These are phyloP conservation scores for Boletus patriciae DNA, from an alignment of 768 basidiomycete genomes.

Conservation along the genomic window DNA sequence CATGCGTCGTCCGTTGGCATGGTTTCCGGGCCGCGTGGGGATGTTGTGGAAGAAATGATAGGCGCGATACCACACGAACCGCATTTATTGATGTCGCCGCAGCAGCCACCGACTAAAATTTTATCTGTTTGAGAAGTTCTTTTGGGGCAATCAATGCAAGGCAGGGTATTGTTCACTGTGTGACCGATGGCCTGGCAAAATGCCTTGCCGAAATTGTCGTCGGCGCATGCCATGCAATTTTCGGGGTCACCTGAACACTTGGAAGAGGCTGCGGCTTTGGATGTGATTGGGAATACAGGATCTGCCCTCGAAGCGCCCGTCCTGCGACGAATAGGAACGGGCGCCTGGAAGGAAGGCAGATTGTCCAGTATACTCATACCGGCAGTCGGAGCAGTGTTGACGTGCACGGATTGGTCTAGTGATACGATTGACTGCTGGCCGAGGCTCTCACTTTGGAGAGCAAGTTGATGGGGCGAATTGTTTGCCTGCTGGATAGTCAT, in stretches of 20 bases:
- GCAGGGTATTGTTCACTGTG: constrained; percentile 50
- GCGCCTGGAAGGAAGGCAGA: constrained; percentile 75
- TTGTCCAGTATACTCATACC: constrained; percentile 68
- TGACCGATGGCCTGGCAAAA: constrained; percentile 79
- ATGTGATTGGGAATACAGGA: constrained; percentile 55
- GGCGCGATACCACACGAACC: constrained; percentile 36
- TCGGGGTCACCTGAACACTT: constrained; percentile 84
- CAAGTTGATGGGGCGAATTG: constrained; percentile 10
- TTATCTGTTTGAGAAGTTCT: constrained; percentile 27
- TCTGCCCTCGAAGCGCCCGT: constrained; percentile 39
- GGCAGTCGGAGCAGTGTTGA: constrained; percentile 29
- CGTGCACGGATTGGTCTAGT: constrained; percentile 29
- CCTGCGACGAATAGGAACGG: constrained; percentile 76
- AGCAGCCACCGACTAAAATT: constrained; percentile 37
- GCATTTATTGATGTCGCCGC: constrained; percentile 35
- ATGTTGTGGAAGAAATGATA: constrained; percentile 24
- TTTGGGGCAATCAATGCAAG: constrained; percentile 59
- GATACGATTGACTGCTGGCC: constrained; percentile 15
- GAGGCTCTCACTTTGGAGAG: constrained; percentile 15
- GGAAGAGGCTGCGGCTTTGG: constrained; percentile 32
- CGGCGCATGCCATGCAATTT: constrained; percentile 82
- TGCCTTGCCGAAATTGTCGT: constrained; percentile 84
- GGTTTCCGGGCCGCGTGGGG: constrained; percentile 41
- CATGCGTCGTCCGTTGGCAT: constrained; percentile 84
- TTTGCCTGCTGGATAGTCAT: constrained; percentile 50